A percentile compares a stretch with the other conserved stretches of the same genome.
Evolutionary conservation across 2,329 filamentous ascomycete species (phyloP).

Genomic region (Colletotrichum godetiae): DNA sequence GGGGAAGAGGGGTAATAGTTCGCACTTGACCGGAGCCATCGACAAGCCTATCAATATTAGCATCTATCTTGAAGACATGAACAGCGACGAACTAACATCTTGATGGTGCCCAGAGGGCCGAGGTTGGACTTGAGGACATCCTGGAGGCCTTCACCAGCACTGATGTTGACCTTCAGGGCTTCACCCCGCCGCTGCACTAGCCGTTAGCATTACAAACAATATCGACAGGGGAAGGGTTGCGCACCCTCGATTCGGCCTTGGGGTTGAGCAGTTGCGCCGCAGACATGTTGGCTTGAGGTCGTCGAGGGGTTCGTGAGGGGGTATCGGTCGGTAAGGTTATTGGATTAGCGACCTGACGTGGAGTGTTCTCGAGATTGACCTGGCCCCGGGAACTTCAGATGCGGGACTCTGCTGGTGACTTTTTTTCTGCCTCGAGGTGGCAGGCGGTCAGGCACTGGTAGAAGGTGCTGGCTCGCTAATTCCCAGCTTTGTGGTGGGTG

Average conservation of each 20-base stretch:
- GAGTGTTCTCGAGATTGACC: slow-evolving; percentile 35
- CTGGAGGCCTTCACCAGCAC: slow-evolving; percentile 90
- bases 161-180: slow-evolving; percentile 97
- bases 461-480: slow-evolving; percentile 32
- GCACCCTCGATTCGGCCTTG: slow-evolving; percentile 96
- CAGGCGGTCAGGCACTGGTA: slow-evolving; percentile 32
- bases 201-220: slow-evolving; percentile 55
- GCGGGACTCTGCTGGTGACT: slow-evolving; percentile 35
- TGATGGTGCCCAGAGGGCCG: slow-evolving; percentile 92
- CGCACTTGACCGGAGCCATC: slow-evolving; percentile 76
- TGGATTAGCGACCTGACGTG: slow-evolving; percentile 35
- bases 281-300: slow-evolving; percentile 73
- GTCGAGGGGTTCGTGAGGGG: slow-evolving; percentile 32
- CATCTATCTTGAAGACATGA: slow-evolving; percentile 16
- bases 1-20: slow-evolving; percentile 35
- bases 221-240: slow-evolving; percentile 47
- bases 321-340: slow-evolving; percentile 31
- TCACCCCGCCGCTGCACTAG: slow-evolving; percentile 85
- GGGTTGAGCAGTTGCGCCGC: slow-evolving; percentile 98
- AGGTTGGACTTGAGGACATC: slow-evolving; percentile 97
- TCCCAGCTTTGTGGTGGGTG: neutral
- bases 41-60: slow-evolving; percentile 65
- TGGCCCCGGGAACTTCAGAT: slow-evolving; percentile 34
- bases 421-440: slow-evolving; percentile 36
- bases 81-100: slow-evolving; percentile 74